A percentile compares a stretch with the other conserved stretches of the same genome.
Evolutionary conservation across 352 stramenopile species (phyloP).

Genomic region (Phytophthora sp.): DNA sequence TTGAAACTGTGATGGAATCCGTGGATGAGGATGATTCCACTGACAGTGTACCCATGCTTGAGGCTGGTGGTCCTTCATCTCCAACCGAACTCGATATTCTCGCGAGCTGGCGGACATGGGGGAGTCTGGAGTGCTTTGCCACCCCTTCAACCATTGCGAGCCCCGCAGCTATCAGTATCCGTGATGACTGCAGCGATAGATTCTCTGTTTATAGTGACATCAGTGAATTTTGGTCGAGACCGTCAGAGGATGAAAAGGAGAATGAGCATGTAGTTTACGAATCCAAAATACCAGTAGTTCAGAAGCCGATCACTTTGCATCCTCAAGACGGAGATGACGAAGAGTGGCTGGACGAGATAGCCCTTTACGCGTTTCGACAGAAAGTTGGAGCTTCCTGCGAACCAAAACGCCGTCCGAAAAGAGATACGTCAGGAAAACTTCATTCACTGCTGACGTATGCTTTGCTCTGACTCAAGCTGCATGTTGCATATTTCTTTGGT

Average conservation of each 20-base stretch:
- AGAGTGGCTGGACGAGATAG: constrained; percentile 30
- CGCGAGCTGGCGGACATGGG: constrained; percentile 38
- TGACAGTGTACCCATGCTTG: constrained; percentile 29
- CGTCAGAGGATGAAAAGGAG: constrained; percentile 21
- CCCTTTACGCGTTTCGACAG: constrained; percentile 17
- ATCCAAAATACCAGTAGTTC: not conserved
- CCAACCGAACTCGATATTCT: constrained; percentile 32
- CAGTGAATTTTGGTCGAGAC: constrained; percentile 34
- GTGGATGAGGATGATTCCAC: not conserved
- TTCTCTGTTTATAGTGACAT: constrained; percentile 28
- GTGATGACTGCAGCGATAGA: constrained; percentile 6
- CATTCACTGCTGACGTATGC: constrained; percentile 2
- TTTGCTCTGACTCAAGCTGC: constrained; percentile 15
- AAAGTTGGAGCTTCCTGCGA: constrained; percentile 13
- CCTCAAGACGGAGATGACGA: constrained; percentile 23
- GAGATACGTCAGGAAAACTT: not conserved
- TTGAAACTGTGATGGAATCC: constrained; percentile 6
- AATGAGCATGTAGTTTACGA: not conserved
- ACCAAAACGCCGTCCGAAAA: constrained; percentile 4
- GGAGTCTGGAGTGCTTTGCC: constrained; percentile 31
- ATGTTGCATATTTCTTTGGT: too few species aligned
- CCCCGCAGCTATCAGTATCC: not conserved
- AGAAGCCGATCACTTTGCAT: not conserved
- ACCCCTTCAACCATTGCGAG: not conserved
- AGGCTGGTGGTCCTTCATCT: constrained; percentile 21